These are phyloP conservation scores for Dimocarpus longan DNA, from an alignment of 345 rosid genomes.

Conservation along the genomic window DNA sequence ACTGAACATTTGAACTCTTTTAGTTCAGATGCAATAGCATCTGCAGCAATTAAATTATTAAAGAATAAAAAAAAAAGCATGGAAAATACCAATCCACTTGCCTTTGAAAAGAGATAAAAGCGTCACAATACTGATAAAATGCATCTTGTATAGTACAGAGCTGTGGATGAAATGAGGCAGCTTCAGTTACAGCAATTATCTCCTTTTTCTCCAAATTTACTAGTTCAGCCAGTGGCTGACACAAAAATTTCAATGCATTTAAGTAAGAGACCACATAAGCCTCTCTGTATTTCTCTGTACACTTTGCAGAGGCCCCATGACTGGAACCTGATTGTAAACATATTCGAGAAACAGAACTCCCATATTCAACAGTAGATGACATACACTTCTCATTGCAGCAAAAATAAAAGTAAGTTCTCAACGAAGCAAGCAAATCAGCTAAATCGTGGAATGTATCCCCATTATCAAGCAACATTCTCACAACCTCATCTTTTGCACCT, in stretches of 20 bases:
- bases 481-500: conserved; percentile 41
- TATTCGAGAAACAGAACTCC: conserved; percentile 25
- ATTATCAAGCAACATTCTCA: conserved; percentile 46
- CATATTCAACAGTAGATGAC: conserved; percentile 17
- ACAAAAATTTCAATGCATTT: conserved; percentile 69
- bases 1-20: conserved; percentile 2
- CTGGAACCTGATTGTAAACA: conserved; percentile 30
- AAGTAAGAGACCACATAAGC: conserved; percentile 48
- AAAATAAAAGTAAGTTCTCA: conserved; percentile 46
- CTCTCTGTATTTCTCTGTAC: conserved; percentile 32
- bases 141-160: conserved; percentile 56
- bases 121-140: conserved; percentile 57
- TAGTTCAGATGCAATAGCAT: conserved; percentile 2
- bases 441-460: conserved; percentile 46
- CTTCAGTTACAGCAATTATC: conserved; percentile 49
- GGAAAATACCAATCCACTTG: conserved; percentile 28
- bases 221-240: conserved; percentile 76
- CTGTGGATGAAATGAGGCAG: conserved; percentile 37
- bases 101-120: conserved; percentile 52
- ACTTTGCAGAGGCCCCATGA: conserved; percentile 27
- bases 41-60: neutral
- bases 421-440: conserved; percentile 43
- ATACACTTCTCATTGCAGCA: conserved; percentile 31
- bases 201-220: conserved; percentile 60
- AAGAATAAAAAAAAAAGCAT: conserved; percentile 17